These are phyloP conservation scores for Leucoagaricus sp. DNA, from an alignment of 1,284 basidiomycete genomes.

Conservation along the genomic window DNA sequence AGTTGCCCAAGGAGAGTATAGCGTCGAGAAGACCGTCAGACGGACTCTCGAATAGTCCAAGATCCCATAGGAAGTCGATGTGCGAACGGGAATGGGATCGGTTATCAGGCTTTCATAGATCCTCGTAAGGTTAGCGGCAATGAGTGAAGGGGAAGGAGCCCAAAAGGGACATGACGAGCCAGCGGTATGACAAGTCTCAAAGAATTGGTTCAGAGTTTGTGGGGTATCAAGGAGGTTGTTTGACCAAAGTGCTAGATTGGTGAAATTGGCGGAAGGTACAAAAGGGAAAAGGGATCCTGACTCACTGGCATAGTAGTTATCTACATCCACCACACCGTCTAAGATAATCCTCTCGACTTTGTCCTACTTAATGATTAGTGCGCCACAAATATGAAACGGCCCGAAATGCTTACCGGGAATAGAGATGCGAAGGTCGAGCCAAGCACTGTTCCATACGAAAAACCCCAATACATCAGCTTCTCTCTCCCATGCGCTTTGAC, in stretches of 20 bases:
- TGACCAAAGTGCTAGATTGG: conserved; percentile 25
- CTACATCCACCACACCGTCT: conserved; percentile 39
- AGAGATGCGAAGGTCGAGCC: conserved; percentile 48
- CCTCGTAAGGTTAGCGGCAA: conserved; percentile 26
- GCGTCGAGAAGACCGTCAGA: conserved; percentile 30
- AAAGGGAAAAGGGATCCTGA: background rate
- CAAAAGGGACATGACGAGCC: conserved; percentile 40
- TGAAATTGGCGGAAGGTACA: background rate
- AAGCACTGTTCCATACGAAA: conserved; percentile 49
- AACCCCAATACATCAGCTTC: conserved; percentile 54
- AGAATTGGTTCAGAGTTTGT: conserved; percentile 36
- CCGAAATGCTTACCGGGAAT: conserved; percentile 41
- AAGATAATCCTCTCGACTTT: conserved; percentile 40
- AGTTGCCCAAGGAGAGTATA: conserved; percentile 36
- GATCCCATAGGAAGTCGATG: conserved; percentile 25
- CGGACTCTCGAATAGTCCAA: conserved; percentile 29
- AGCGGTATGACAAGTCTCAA: conserved; percentile 36
- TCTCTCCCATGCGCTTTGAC: conserved; percentile 42
- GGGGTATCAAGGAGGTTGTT: conserved; percentile 30
- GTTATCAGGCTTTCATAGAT: conserved; percentile 24
- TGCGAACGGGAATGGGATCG: conserved; percentile 26
- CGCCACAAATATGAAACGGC: background rate
- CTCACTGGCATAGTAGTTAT: conserved; percentile 33
- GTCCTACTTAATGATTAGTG: conserved; percentile 27
- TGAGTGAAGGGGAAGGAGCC: conserved; percentile 31